Evolutionary conservation across 2,329 filamentous ascomycete genomes (phyloP), one percentile per base, ranked within the genome.

Genomic region (Ambrosiella cleistominuta): DNA sequence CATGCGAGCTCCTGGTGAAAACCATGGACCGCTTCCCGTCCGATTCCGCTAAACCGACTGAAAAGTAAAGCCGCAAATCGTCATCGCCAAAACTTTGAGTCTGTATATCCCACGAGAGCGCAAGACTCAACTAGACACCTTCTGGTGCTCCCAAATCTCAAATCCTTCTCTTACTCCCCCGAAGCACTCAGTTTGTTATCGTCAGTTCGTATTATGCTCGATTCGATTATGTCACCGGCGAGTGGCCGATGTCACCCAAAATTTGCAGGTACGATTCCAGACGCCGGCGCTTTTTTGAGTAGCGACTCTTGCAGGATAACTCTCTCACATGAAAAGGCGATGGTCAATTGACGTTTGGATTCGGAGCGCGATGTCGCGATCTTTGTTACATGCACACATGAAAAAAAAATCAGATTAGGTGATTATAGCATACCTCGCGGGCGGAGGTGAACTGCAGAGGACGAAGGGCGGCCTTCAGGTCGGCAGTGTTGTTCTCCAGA

Each of bases 401-500:
- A 19, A 51, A 52, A 45, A 42, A 44, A 7, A 9, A 12, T 51
- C 19, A 39, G 37, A 9, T 9, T 57, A 42, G 19, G 37, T 56
- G 52, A 51, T 19, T 54, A 17, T 52, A 64, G 83, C 89, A 89
- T 86, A 98, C 93, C 91, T 98, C 93, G 76, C 90, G 88, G 74
- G 93, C 93, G 78, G 88, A 95, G 74, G 94, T 88, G 77, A 98
- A 90, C 83, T 98, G 93, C 77, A 98, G 85, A 75, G 93, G 93
- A 72, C 93, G 86, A 72, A 98, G 86, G 68, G 89, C 86, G 71
- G 82, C 82, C 86, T 91, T 95, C 78, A 98, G 87, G 78, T 98
- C 93, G 74, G 89, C 80, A 72, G 93, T 95, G 85, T 96, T 96
- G 80, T 84, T 90, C 88, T 98, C 93, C 77, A 98, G 88, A 72